Base-by-base conservation (phyloP, 2,329 filamentous ascomycete species). In the Aspergillus intermedius region DNA sequence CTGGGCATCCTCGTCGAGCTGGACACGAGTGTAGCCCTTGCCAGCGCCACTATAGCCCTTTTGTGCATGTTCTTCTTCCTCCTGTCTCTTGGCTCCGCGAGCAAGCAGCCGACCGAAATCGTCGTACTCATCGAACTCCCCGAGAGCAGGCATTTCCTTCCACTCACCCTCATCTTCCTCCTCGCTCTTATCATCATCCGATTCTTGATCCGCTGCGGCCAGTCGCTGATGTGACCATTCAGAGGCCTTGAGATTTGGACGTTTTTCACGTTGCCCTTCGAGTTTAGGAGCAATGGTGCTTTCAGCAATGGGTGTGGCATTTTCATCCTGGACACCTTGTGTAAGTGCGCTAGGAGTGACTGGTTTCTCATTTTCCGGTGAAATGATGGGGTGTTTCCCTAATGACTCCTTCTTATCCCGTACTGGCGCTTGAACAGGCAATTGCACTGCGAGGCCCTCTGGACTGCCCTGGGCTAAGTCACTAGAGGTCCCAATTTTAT, bases 131-230 rank as follows among this genome's bases (percentile, higher is more conserved):
- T 97, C 91, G 65, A 93, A 94, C 34, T 86, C 86, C 6, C 91
- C 93, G 62, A 91, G 89, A 1, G 93, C 83, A 1, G 91, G 93
- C 93, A 98, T 98, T 2, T 82, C 80, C 72, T 96, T 89, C 93
- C 93, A 98, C 45, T 78, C 82, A 1, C 74, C 83, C n/a, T 86
- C 86, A 5, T 82, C 82, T 9, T 80, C 74, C 25, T 77, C 71
- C 10, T 80, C 73, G 37, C 78, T 63, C 9, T 67, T 64, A 39
- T 30, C 21, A 13, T n/a, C 23, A n/a, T 75, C 53, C 4, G 53
- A 50, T 8, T 59, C 49, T 13, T 60, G 53, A 13, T 81, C 75
- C 21, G 21, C 21, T 13, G 78, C 72, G 8, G 83, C 79, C 44
- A 90, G 71, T 55, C 85, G 82, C 69, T 96, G 90, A 65, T 98